A percentile compares a stretch with the other conserved stretches of the same genome.
Conservation (phyloP, 345 rosid species). For the Populus davidiana region DNA sequence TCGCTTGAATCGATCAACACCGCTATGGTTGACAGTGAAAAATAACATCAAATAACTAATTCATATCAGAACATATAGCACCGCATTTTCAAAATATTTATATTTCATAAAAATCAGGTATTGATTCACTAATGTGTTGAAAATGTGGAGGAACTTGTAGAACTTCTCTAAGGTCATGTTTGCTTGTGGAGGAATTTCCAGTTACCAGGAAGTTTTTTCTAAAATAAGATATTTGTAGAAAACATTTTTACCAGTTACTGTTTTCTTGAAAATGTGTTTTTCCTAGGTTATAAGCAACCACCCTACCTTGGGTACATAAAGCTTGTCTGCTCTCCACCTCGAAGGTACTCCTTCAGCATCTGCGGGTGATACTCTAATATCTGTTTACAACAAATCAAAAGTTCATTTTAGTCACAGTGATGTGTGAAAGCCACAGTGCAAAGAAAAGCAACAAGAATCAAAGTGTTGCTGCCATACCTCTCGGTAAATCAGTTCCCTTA, state of each 20-base stretch:
- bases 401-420: constrained; percentile 2
- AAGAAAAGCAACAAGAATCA: constrained; percentile 15
- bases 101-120: not conserved
- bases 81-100: not conserved
- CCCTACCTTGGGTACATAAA: constrained; percentile 91
- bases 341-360: constrained; percentile 90
- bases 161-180: not conserved
- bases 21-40: constrained; percentile 45
- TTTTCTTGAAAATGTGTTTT: not conserved
- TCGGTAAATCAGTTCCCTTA: constrained; percentile 90
- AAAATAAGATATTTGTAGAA: not conserved
- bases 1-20: constrained; percentile 96
- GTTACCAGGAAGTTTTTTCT: not conserved
- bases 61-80: not conserved
- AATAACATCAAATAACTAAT: not conserved
- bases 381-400: constrained; percentile 39
- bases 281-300: not conserved
- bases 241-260: not conserved
- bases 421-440: constrained; percentile 1
- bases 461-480: constrained; percentile 52
- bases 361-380: constrained; percentile 96
- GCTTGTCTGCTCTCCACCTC: constrained; percentile 93
- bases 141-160: not conserved
- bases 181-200: not conserved
- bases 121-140: not conserved